Base-by-base conservation (phyloP, 805 yeast species). In the Candida lessepsii region DNA sequence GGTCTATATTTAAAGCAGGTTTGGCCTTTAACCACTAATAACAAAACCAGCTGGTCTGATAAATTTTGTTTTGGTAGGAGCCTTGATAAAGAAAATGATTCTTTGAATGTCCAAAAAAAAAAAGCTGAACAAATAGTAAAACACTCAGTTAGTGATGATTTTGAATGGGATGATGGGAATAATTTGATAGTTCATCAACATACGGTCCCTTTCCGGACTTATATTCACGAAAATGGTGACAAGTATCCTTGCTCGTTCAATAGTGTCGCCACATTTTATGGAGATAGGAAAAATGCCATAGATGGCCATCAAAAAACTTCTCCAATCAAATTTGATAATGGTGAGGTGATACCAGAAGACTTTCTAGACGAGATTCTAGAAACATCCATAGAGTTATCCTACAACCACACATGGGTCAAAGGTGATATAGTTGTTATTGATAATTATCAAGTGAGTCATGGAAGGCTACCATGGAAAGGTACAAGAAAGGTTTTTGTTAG, bases 361-460 rank as follows among this genome's bases (percentile, higher is more conserved):
- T 21, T 36, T n/a, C 24, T 46, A 19, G 47, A 46, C 11, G 20
- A 40, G 16, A 25, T 39, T 10, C 24, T 46, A n/a, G 37, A 46
- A 8, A 26, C 35, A 9, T 37, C 50, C 3, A 32, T 40, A 8
- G 44, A 46, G 1, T 15, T 58, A 3, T 50, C 56, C n/a, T 64
- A 54, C 29, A 35, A 40, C 7, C 66, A 62, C 37, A 17, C 41
- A 7, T 64, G 66, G 66, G 41, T 51, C 30, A 52, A 50, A 35
- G 66, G 67, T 6, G 70, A 63, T 44, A 46, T 64, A 30, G 62
- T 52, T 1, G 46, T 64, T 7, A 51, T 64, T n/a, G 63, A 64
- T 42, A 64, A 64, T 40, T 56, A 58, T 38, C 63, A 57, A 40
- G 65, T 56, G 2, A 54, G 61, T 36, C 68, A 64, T 45, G 70